Conservation (phyloP, 225 moss, liverwort and hornwort species). For the Sphagnum tenellum region DNA sequence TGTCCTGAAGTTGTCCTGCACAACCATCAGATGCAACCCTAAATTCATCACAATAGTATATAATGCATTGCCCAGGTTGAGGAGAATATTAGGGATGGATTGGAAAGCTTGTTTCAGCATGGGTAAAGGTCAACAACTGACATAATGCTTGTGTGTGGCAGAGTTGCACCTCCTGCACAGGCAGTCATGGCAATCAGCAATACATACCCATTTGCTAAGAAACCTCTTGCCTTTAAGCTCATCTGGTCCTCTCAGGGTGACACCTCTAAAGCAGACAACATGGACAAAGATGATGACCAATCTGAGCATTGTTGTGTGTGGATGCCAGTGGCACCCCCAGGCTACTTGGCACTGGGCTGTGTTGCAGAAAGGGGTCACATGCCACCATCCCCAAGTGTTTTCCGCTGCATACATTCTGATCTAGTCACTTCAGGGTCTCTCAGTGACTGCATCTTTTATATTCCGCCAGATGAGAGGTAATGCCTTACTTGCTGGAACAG, state of each 20-base stretch:
- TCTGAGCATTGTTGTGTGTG: constrained; percentile 68
- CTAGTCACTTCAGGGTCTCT: constrained; percentile 85
- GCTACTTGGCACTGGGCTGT: constrained; percentile 77
- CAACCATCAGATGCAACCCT: too few species aligned
- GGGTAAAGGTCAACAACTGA: too few species aligned
- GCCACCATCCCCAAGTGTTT: constrained; percentile 53
- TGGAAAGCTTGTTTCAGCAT: too few species aligned
- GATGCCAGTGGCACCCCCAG: constrained; percentile 81
- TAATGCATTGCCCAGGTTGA: too few species aligned
- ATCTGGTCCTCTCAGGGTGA: constrained; percentile 70
- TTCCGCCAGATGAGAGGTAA: constrained; percentile 75
- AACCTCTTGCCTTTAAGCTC: constrained; percentile 66
- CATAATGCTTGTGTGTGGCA: constrained; percentile 23
- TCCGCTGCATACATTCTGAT: constrained; percentile 85
- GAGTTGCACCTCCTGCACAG: constrained; percentile 82
- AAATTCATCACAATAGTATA: too few species aligned
- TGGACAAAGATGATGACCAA: neutral
- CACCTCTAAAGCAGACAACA: constrained; percentile 16
- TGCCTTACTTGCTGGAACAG: neutral
- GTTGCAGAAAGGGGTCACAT: constrained; percentile 70
- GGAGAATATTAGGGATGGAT: too few species aligned
- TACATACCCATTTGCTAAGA: constrained; percentile 55
- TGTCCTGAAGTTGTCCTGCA: too few species aligned
- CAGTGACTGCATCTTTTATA: constrained; percentile 79
- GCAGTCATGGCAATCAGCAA: constrained; percentile 96